phyloP scores from a whole-genome alignment of 345 rosid genomes.

The Euclidium syriacum region DNA sequence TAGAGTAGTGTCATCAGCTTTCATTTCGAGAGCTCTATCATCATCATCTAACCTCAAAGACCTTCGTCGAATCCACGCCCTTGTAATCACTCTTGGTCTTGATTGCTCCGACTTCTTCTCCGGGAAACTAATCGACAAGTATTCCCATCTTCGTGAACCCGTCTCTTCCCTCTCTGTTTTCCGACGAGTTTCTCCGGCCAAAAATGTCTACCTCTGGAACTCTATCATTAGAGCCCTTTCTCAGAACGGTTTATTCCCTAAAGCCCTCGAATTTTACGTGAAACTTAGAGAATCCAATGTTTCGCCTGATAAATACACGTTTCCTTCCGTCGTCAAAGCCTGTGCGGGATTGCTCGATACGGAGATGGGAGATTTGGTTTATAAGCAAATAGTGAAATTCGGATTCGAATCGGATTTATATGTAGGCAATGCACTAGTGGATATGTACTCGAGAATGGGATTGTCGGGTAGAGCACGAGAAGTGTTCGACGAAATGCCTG shows the following conservation, averaged over 20 bases:
- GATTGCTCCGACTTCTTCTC: conserved; percentile 35
- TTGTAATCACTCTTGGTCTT: conserved; percentile 36
- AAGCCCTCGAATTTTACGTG: conserved; percentile 37
- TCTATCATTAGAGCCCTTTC: conserved; percentile 43
- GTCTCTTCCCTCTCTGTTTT: conserved; percentile 38
- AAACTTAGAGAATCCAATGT: conserved; percentile 25
- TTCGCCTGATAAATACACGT: conserved; percentile 40
- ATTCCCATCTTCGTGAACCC: conserved; percentile 35
- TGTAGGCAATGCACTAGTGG: conserved; percentile 46
- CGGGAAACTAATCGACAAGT: conserved; percentile 44
- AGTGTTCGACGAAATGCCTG: conserved; percentile 44
- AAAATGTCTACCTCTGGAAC: conserved; percentile 44
- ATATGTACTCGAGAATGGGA: conserved; percentile 44
- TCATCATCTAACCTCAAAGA: conserved; percentile 23
- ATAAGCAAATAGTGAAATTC: conserved; percentile 27
- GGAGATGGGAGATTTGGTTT: conserved; percentile 32
- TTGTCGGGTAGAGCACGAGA: conserved; percentile 28
- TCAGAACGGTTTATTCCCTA: conserved; percentile 33
- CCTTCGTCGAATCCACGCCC: conserved; percentile 35
- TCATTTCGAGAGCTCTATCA: conserved; percentile 31
- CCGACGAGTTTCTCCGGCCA: conserved; percentile 23
- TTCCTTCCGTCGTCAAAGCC: conserved; percentile 47
- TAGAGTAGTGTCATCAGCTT: conserved; percentile 12
- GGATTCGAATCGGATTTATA: conserved; percentile 40
- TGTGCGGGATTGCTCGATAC: conserved; percentile 35